Evolutionary conservation across 495 filamentous ascomycete genomes (phyloP).

Genomic region (Penicillium goetzii): DNA sequence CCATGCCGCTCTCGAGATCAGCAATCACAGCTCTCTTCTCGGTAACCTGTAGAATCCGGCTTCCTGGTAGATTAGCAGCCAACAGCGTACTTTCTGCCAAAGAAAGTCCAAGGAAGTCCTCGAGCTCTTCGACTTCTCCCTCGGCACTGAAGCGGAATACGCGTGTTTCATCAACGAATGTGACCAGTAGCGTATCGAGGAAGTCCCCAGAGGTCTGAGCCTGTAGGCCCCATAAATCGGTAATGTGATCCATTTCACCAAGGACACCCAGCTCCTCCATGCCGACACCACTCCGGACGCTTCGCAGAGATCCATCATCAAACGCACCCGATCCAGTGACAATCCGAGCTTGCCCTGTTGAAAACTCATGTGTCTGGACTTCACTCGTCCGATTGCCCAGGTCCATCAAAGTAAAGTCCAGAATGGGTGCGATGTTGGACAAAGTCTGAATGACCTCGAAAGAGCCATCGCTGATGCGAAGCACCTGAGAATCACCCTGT

Average conservation of each 20-base stretch:
- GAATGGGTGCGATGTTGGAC: constrained; percentile 83
- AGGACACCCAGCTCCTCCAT: constrained; percentile 86
- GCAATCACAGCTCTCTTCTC: constrained; percentile 61
- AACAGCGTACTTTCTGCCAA: constrained; percentile 75
- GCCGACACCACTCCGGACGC: constrained; percentile 90
- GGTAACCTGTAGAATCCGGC: constrained; percentile 79
- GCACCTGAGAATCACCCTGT: constrained; percentile 86
- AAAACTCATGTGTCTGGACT: constrained; percentile 81
- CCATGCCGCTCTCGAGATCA: constrained; percentile 70
- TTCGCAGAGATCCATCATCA: constrained; percentile 82
- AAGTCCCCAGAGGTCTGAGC: constrained; percentile 49
- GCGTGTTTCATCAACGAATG: constrained; percentile 82
- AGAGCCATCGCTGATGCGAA: constrained; percentile 59
- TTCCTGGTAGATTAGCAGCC: constrained; percentile 62
- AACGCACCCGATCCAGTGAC: constrained; percentile 90
- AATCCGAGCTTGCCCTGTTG: constrained; percentile 91
- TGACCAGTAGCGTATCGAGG: constrained; percentile 74
- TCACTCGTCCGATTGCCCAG: constrained; percentile 82
- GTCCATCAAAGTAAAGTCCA: constrained; percentile 95
- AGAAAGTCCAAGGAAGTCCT: constrained; percentile 68
- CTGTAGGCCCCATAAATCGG: constrained; percentile 67
- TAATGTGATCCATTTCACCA: constrained; percentile 75
- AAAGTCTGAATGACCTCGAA: constrained; percentile 76
- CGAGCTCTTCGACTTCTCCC: constrained; percentile 86
- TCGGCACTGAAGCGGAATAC: constrained; percentile 74